A percentile compares a stretch with the other conserved stretches of the same genome.
phyloP scores from a whole-genome alignment of 305 asterid species.

The Striga hermonthica region DNA sequence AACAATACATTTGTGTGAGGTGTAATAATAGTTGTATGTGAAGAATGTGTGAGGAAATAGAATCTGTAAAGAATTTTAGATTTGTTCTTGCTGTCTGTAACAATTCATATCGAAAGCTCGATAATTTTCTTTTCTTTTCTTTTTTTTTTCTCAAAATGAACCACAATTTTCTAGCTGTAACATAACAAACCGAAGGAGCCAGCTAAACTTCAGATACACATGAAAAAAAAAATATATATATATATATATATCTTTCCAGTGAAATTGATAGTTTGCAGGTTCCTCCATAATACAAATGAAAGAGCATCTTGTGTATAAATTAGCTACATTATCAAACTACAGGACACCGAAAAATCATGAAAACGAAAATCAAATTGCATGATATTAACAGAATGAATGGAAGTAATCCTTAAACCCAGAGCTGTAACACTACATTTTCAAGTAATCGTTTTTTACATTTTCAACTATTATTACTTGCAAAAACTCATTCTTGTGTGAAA shows the following conservation, averaged over 20 bases:
- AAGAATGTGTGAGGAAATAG: background rate
- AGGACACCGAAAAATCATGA: constrained; percentile 37
- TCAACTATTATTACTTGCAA: constrained; percentile 26
- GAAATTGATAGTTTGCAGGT: too few species aligned
- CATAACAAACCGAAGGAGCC: too few species aligned
- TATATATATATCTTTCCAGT: too few species aligned
- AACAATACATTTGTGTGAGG: background rate
- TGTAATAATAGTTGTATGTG: background rate
- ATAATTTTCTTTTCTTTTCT: too few species aligned
- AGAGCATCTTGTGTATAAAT: constrained; percentile 33
- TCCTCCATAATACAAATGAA: constrained; percentile 3
- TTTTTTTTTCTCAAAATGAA: too few species aligned
- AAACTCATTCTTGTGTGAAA: constrained; percentile 21
- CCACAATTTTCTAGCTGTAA: too few species aligned
- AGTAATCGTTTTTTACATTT: constrained; percentile 25
- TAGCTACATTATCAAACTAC: constrained; percentile 27
- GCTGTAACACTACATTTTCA: constrained; percentile 20
- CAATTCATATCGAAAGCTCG: too few species aligned
- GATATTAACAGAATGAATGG: constrained; percentile 45
- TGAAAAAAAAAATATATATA: too few species aligned
- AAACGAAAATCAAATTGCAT: constrained; percentile 35
- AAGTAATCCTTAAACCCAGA: constrained; percentile 34
- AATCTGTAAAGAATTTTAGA: background rate
- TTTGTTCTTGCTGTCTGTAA: background rate
- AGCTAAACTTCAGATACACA: too few species aligned